phyloP scores from a whole-genome alignment of 352 stramenopile genomes.

The Globisporangium radiosum region DNA sequence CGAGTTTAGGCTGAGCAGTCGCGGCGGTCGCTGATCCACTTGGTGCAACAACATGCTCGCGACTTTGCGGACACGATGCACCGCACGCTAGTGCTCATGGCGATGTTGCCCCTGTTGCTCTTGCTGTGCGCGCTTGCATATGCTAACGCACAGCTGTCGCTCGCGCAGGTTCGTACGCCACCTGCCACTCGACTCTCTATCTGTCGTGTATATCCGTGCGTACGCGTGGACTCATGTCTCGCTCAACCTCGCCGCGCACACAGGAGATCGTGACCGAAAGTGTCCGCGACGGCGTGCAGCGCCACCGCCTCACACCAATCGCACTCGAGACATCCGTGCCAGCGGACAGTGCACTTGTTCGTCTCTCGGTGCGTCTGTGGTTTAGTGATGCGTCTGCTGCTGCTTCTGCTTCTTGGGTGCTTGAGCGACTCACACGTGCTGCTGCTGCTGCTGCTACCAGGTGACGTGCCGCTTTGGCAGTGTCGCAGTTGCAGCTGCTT shows the following conservation, averaged over 20 bases:
- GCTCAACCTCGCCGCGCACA: not conserved
- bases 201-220: no score
- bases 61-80: not conserved
- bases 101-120: constrained; percentile 4
- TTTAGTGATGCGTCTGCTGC: no score
- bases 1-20: no score
- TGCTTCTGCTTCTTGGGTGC: no score
- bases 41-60: not conserved
- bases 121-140: constrained; percentile 5
- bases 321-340: not conserved
- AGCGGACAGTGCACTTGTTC: not conserved
- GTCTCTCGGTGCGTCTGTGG: constrained; percentile 4
- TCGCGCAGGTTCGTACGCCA: constrained; percentile 13
- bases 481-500: constrained; percentile 11
- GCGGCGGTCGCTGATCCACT: no score
- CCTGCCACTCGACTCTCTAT: no score
- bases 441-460: constrained; percentile 5
- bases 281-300: not conserved
- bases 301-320: not conserved
- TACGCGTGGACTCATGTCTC: not conserved
- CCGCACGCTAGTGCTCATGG: not conserved
- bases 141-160: constrained; percentile 7
- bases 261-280: not conserved
- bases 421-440: not conserved
- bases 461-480: constrained; percentile 19